Percentiles rank a stretch among this genome's conserved stretches.
These are phyloP conservation scores for Boletellus sp. DNA, from an alignment of 1,284 basidiomycete species.

Conservation along the genomic window DNA sequence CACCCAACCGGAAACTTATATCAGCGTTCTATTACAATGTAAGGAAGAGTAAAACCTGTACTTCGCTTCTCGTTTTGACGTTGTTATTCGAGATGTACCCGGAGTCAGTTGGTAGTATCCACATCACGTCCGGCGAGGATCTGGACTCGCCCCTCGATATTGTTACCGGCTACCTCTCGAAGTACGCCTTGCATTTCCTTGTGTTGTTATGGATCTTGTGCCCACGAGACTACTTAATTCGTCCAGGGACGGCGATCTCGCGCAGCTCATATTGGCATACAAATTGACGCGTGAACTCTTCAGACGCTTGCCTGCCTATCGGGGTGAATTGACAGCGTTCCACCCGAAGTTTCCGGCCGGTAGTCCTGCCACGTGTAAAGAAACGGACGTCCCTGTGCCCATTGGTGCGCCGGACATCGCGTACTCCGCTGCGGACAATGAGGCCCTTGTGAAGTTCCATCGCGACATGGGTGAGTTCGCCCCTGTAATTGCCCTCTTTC, in stretches of 20 bases:
- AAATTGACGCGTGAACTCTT: slow-evolving; percentile 15
- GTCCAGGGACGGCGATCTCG: slow-evolving; percentile 13
- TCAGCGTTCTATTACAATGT: slow-evolving; percentile 13
- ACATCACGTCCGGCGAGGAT: slow-evolving; percentile 28
- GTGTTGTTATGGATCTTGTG: neutral
- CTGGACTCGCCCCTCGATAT: slow-evolving; percentile 21
- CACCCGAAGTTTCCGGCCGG: slow-evolving; percentile 50
- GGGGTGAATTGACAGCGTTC: slow-evolving; percentile 44
- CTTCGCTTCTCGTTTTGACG: neutral
- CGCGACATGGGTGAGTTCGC: slow-evolving; percentile 29
- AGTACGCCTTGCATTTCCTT: neutral
- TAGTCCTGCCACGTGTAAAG: slow-evolving; percentile 41
- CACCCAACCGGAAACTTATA: slow-evolving; percentile 11
- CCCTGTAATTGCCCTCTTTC: no score
- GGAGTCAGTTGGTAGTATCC: slow-evolving; percentile 25
- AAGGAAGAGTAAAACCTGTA: neutral
- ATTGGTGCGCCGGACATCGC: slow-evolving; percentile 45
- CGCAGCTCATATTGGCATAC: slow-evolving; percentile 12
- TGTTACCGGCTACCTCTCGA: slow-evolving; percentile 10
- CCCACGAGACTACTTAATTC: neutral
- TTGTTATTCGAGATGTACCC: slow-evolving; percentile 20
- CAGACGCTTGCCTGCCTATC: slow-evolving; percentile 55
- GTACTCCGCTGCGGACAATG: slow-evolving; percentile 57
- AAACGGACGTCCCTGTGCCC: slow-evolving; percentile 35
- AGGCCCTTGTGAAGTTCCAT: slow-evolving; percentile 44